phyloP scores from a whole-genome alignment of 1,139 yeast species.

The Debaryomyces nepalensis region DNA sequence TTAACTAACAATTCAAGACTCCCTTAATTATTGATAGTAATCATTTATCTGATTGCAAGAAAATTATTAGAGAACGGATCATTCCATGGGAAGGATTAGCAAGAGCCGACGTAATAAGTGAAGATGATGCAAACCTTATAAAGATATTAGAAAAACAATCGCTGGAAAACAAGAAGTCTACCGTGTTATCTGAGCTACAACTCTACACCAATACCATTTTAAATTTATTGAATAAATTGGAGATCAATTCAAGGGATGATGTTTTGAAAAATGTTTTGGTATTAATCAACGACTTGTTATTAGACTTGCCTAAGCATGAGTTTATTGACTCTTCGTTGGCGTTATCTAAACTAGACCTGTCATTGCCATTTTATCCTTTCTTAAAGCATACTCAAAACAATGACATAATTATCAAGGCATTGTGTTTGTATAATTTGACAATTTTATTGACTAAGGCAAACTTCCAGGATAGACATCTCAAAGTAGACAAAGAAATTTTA shows the following conservation, averaged over 20 bases:
- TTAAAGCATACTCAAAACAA: conserved; percentile 51
- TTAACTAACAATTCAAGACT: conserved; percentile 17
- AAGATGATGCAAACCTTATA: conserved; percentile 68
- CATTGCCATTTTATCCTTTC: conserved; percentile 63
- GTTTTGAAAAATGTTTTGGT: conserved; percentile 75
- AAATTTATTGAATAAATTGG: conserved; percentile 56
- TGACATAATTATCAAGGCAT: conserved; percentile 52
- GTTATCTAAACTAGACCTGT: conserved; percentile 48
- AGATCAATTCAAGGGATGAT: conserved; percentile 59
- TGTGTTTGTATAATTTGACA: conserved; percentile 51
- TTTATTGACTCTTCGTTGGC: conserved; percentile 51
- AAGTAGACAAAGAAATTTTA: conserved; percentile 39
- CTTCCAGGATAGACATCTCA: conserved; percentile 17
- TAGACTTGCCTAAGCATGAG: conserved; percentile 46
- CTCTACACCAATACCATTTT: conserved; percentile 62
- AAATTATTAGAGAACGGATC: conserved; percentile 76
- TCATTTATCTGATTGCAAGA: conserved; percentile 73
- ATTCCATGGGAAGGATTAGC: conserved; percentile 94
- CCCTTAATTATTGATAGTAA: conserved; percentile 58
- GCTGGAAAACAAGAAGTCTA: conserved; percentile 40
- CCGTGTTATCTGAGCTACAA: conserved; percentile 50
- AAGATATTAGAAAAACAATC: conserved; percentile 66
- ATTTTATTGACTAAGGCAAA: conserved; percentile 40
- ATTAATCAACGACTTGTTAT: conserved; percentile 63
- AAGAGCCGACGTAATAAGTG: conserved; percentile 69